These are phyloP conservation scores for Microbotryum lychnidis-dioicae DNA, from an alignment of 1,284 basidiomycete genomes.

Conservation along the genomic window DNA sequence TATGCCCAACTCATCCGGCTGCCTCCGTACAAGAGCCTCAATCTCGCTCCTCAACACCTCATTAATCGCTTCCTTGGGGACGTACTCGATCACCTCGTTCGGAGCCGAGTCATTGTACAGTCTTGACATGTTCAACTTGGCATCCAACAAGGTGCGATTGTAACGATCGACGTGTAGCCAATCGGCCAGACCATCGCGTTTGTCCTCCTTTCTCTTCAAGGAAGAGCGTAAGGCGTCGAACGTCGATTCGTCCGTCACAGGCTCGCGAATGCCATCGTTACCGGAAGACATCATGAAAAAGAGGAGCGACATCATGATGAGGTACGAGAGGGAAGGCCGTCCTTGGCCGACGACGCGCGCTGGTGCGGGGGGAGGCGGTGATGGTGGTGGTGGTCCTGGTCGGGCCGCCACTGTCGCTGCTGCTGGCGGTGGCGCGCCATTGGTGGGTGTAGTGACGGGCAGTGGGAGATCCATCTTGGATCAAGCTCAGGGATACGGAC, in stretches of 20 bases:
- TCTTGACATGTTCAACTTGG: conserved; percentile 11
- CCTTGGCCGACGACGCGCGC: conserved; percentile 5
- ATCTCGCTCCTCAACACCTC: conserved; percentile 11
- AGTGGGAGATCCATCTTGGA: too few species aligned
- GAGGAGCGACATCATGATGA: conserved; percentile 32
- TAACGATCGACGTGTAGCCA: not conserved
- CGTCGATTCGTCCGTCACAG: conserved; percentile 9
- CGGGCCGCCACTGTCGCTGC: too few species aligned
- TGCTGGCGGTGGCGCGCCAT: too few species aligned
- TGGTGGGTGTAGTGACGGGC: too few species aligned
- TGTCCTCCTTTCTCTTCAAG: conserved; percentile 11
- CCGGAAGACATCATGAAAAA: conserved; percentile 30
- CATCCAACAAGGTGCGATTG: conserved; percentile 2
- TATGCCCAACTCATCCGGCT: not conserved
- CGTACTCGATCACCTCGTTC: conserved; percentile 1
- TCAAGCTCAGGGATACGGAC: too few species aligned
- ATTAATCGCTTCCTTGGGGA: not conserved
- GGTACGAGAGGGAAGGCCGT: conserved; percentile 26
- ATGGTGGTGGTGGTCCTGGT: too few species aligned
- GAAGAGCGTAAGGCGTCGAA: conserved; percentile 12
- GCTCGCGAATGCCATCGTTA: not conserved
- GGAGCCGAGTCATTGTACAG: not conserved
- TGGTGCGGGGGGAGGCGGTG: not conserved
- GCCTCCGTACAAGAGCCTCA: not conserved
- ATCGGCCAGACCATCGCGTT: not conserved